Conservation (phyloP, 441 rosid species). For the Gossypium armourianum region DNA sequence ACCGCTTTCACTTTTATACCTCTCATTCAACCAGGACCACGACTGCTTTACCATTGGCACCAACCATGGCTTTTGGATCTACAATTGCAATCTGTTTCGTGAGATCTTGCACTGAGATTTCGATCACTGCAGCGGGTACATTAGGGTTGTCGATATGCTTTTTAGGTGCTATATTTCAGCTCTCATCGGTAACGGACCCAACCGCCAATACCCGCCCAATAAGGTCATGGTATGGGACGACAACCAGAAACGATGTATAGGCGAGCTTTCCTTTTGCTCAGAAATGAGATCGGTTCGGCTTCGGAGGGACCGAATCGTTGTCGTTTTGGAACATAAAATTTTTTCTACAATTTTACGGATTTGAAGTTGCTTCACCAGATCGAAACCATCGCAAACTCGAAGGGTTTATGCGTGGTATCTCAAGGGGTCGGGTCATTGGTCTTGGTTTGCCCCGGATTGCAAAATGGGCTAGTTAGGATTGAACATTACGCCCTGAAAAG, state of each 20-base stretch:
- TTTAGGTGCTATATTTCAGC: constrained; percentile 74
- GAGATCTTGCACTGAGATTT: constrained; percentile 81
- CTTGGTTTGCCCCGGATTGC: constrained; percentile 73
- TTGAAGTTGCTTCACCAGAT: constrained; percentile 72
- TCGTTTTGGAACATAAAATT: constrained; percentile 69
- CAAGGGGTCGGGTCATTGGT: constrained; percentile 62
- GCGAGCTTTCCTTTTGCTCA: constrained; percentile 71
- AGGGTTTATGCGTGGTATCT: constrained; percentile 71
- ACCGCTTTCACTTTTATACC: constrained; percentile 22
- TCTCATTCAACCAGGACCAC: constrained; percentile 43
- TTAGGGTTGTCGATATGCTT: constrained; percentile 77
- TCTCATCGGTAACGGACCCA: constrained; percentile 69
- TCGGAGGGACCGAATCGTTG: constrained; percentile 63
- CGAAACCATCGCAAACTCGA: constrained; percentile 71
- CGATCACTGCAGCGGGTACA: constrained; percentile 44
- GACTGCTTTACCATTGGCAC: constrained; percentile 73
- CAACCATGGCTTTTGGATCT: constrained; percentile 69
- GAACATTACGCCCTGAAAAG: constrained; percentile 76
- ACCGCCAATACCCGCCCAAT: constrained; percentile 56
- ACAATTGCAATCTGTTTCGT: constrained; percentile 76
- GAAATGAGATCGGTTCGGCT: constrained; percentile 69
- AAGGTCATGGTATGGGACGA: constrained; percentile 96
- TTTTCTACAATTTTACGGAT: constrained; percentile 66
- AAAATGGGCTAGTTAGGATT: constrained; percentile 77
- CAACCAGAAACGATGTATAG: constrained; percentile 73